phyloP scores from a whole-genome alignment of 139 green algal genomes.

The Closterium sp. region DNA sequence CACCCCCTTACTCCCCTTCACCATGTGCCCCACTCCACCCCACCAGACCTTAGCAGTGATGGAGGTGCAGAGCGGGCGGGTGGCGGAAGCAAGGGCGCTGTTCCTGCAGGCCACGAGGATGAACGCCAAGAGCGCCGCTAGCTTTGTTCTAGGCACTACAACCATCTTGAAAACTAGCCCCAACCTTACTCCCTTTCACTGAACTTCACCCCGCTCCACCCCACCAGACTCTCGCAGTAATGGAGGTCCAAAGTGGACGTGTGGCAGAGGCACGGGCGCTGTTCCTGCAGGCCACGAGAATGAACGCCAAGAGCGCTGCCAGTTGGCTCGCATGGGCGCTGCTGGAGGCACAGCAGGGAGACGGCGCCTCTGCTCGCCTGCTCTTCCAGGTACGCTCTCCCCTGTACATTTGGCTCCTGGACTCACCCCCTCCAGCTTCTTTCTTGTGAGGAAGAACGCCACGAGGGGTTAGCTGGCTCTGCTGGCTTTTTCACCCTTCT shows the following conservation, averaged over 20 bases:
- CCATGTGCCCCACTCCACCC: no score
- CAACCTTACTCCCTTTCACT: no score
- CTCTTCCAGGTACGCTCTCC: constrained; percentile 17
- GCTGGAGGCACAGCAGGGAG: constrained; percentile 25
- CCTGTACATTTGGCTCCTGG: constrained; percentile 68
- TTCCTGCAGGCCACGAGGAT: constrained; percentile 13
- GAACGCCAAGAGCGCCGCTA: constrained; percentile 51
- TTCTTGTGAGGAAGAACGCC: not conserved
- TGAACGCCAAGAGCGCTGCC: constrained; percentile 52
- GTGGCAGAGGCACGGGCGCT: constrained; percentile 14
- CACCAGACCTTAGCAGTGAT: constrained; percentile 17
- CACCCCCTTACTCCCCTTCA: no score
- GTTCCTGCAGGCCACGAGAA: constrained; percentile 25
- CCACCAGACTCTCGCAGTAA: constrained; percentile 16
- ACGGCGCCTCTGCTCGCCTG: not conserved
- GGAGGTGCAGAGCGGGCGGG: constrained; percentile 29
- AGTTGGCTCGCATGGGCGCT: constrained; percentile 71
- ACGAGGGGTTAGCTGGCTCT: constrained; percentile 61
- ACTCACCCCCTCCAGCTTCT: not conserved
- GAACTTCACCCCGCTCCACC: no score
- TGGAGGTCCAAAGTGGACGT: constrained; percentile 31
- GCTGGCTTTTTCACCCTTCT: constrained; percentile 44
- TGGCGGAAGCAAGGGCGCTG: constrained; percentile 4
- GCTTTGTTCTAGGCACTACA: no score
- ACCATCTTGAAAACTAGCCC: no score